Evolutionary conservation across 2,329 filamentous ascomycete genomes (phyloP), one percentile per base, ranked within the genome.

Genomic region (Macrophomina tecta): DNA sequence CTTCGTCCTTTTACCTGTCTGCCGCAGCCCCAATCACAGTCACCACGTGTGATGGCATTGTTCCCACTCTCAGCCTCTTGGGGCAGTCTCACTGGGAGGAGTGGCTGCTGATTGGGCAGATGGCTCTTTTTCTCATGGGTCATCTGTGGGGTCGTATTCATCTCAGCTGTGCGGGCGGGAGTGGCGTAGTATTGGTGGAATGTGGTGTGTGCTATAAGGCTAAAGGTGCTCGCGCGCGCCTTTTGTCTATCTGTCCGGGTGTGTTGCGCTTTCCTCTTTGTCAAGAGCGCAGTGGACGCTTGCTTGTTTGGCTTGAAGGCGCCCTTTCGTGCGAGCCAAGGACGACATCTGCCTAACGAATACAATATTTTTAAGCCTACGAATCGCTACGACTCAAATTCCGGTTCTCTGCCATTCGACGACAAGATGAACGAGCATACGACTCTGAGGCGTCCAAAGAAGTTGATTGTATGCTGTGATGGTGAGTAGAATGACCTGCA

Each of bases 391-490:
- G 23, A 23, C 23, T 23, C 23, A 3, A 23, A 23, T 23, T 23
- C 23, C 23, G 2, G 23, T 23, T 23, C 23, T 23, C 23, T 23
- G 23, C 23, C 23, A 23, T 23, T 23, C 23, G 23, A 14, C 2
- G n/a, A 8, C 32, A 61, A 60, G 16, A 46, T 61, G 46, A 23
- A 30, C 8, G 23, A 30, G n/a, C 2, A 49, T 5, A 23, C 32
- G 1, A 45, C 16, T 2, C 14, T 61, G 53, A 60, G 23, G 16
- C 46, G 55, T 5, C 65, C 65, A 32, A 67, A 67, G 65, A 67
- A 67, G 49, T 32, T 67, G 38, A 42, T 67, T 23, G 56, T 67
- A 2, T 67, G 65, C 30, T 67, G 65, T 14, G 65, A 67, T 56
- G 65, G 65, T 67, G 45, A 63, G 65, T 58, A 38, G 7, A 38